Conservation (phyloP, 164 flowering plant species). For the Protea cynaroides region DNA sequence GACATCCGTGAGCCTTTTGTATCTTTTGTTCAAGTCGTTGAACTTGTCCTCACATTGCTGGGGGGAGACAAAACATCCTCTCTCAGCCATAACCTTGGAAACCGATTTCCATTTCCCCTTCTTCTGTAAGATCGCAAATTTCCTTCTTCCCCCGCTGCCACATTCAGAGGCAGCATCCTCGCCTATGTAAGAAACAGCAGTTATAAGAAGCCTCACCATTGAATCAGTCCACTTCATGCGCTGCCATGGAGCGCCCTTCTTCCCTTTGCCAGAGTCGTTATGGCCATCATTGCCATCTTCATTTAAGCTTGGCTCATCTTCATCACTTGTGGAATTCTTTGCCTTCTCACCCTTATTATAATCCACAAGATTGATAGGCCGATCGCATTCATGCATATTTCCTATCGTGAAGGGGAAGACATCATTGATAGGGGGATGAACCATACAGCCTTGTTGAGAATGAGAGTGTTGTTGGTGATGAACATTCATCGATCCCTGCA, state of each 20-base stretch:
- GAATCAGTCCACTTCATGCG: constrained; percentile 80
- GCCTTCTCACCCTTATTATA: constrained; percentile 38
- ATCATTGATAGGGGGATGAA: constrained; percentile 43
- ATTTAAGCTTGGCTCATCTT: constrained; percentile 48
- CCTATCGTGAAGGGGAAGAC: constrained; percentile 51
- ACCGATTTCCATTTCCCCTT: constrained; percentile 86
- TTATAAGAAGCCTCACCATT: constrained; percentile 75
- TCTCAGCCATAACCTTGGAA: constrained; percentile 68
- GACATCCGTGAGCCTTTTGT: constrained; percentile 63
- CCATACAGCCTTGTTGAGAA: constrained; percentile 30
- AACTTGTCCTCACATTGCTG: constrained; percentile 94
- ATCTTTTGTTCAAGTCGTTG: constrained; percentile 76
- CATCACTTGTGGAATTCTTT: constrained; percentile 46
- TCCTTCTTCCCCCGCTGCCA: constrained; percentile 43
- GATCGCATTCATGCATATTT: constrained; percentile 40
- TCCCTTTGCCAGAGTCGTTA: constrained; percentile 29
- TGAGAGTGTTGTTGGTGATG: constrained; percentile 31
- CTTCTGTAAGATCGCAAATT: constrained; percentile 45
- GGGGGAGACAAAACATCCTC: constrained; percentile 70
- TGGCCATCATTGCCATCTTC: constrained; percentile 44
- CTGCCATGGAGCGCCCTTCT: constrained; percentile 57
- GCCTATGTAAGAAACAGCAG: constrained; percentile 65
- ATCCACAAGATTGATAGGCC: constrained; percentile 27
- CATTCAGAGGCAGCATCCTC: constrained; percentile 47
- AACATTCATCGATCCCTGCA: constrained; percentile 45